A percentile compares a stretch with the other conserved stretches of the same genome.
phyloP scores from a whole-genome alignment of 2,329 filamentous ascomycete genomes.

The Paecilomyces sp. region DNA sequence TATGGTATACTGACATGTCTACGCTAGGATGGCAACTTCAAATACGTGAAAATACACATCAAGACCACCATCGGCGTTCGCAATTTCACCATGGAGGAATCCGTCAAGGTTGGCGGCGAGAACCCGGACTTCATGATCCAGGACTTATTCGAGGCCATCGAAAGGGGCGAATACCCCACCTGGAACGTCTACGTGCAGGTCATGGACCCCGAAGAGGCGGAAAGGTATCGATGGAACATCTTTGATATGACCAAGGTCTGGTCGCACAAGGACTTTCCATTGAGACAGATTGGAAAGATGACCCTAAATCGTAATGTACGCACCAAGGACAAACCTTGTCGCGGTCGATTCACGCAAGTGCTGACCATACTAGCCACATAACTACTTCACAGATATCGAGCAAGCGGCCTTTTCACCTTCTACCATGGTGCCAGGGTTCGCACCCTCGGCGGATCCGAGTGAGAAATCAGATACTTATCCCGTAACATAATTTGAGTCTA shows the following conservation, averaged over 20 bases:
- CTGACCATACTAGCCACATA: conserved; percentile 31
- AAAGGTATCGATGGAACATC: conserved; percentile 41
- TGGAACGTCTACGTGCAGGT: conserved; percentile 52
- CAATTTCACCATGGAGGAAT: conserved; percentile 48
- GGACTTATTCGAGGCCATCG: conserved; percentile 56
- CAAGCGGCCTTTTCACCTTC: conserved; percentile 61
- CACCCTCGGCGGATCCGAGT: conserved; percentile 55
- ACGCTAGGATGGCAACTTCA: conserved; percentile 48
- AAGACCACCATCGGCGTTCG: conserved; percentile 36
- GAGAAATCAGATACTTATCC: background rate
- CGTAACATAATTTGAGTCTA: conserved; percentile 8
- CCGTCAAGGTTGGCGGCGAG: conserved; percentile 42
- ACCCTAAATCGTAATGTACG: conserved; percentile 44
- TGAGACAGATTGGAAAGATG: conserved; percentile 44
- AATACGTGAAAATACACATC: conserved; percentile 54
- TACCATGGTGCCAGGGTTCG: conserved; percentile 57
- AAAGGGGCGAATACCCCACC: conserved; percentile 49
- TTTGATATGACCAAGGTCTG: conserved; percentile 54
- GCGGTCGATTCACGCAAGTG: background rate
- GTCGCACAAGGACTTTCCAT: conserved; percentile 45
- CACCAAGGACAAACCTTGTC: background rate
- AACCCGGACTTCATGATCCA: conserved; percentile 54
- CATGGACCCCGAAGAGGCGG: conserved; percentile 47
- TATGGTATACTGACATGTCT: background rate
- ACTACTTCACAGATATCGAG: conserved; percentile 62